Evolutionary conservation across 2,329 filamentous ascomycete species (phyloP).

Genomic region (Botrytis tulipae): DNA sequence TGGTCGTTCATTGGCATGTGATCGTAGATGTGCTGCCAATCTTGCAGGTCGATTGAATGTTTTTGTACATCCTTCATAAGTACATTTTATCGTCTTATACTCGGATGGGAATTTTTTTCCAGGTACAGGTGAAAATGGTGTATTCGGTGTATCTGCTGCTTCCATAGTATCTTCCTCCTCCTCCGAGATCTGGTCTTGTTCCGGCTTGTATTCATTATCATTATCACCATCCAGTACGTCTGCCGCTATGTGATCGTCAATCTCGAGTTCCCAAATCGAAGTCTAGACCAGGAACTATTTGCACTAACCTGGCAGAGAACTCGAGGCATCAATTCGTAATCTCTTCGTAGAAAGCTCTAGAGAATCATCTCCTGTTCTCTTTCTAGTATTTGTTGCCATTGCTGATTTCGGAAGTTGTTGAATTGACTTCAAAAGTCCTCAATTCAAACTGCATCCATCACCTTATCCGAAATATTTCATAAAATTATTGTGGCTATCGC

Average conservation of each 20-base stretch:
- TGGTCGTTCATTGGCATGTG: conserved; percentile 81
- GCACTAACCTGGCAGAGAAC: conserved; percentile 19
- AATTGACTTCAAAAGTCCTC: conserved; percentile 3
- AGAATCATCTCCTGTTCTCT: conserved; percentile 28
- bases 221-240: conserved; percentile 43
- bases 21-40: conserved; percentile 75
- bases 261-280: neutral
- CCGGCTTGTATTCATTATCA: conserved; percentile 40
- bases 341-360: conserved; percentile 30
- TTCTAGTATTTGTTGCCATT: conserved; percentile 32
- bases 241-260: conserved; percentile 18
- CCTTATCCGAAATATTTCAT: conserved; percentile 20
- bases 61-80: conserved; percentile 71
- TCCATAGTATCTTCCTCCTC: conserved; percentile 40
- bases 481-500: conserved; percentile 23
- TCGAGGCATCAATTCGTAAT: conserved; percentile 25
- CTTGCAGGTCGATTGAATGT: conserved; percentile 85
- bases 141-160: conserved; percentile 46
- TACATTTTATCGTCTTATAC: conserved; percentile 75
- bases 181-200: conserved; percentile 36
- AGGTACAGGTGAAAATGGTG: conserved; percentile 49
- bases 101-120: conserved; percentile 61
- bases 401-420: neutral
- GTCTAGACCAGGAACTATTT: conserved; percentile 23
- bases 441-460: neutral